Conservation (phyloP, 129 eudicot species). For the Erigeron canadensis region DNA sequence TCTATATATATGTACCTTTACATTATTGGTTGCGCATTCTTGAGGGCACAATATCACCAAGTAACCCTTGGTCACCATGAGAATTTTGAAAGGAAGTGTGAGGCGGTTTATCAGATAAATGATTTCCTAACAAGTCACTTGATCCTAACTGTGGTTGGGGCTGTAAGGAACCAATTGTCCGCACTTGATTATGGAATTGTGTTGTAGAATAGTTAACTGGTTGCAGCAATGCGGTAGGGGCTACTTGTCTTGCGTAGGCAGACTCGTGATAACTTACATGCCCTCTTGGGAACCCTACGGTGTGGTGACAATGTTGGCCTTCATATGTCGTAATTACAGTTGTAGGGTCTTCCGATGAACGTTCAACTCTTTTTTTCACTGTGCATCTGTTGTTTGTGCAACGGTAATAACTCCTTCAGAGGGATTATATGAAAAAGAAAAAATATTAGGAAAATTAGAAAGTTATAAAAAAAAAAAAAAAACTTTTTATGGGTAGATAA, state of each 20-base stretch:
- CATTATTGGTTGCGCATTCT: conserved; percentile 48
- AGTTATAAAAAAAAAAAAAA: too few species aligned
- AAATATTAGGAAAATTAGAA: background rate
- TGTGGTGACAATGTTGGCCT: conserved; percentile 90
- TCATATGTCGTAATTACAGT: conserved; percentile 87
- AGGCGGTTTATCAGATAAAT: conserved; percentile 15
- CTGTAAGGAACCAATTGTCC: conserved; percentile 25
- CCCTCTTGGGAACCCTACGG: conserved; percentile 66
- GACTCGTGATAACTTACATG: conserved; percentile 39
- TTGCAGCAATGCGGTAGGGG: conserved; percentile 26
- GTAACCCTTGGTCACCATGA: conserved; percentile 61
- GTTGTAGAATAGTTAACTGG: conserved; percentile 25
- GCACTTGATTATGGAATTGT: conserved; percentile 28
- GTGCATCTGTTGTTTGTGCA: conserved; percentile 90
- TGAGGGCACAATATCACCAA: conserved; percentile 79
- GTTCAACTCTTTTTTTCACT: conserved; percentile 89
- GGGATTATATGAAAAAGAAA: background rate
- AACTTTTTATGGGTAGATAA: too few species aligned
- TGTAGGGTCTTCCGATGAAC: conserved; percentile 79
- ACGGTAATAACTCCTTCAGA: conserved; percentile 82
- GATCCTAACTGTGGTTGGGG: conserved; percentile 10
- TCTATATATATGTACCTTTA: conserved; percentile 21
- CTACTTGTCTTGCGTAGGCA: conserved; percentile 40
- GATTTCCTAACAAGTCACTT: conserved; percentile 24
- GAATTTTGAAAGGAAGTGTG: conserved; percentile 28